Evolutionary conservation across 805 yeast genomes (phyloP).

Genomic region (Kodamaea hsintzibuensis): DNA sequence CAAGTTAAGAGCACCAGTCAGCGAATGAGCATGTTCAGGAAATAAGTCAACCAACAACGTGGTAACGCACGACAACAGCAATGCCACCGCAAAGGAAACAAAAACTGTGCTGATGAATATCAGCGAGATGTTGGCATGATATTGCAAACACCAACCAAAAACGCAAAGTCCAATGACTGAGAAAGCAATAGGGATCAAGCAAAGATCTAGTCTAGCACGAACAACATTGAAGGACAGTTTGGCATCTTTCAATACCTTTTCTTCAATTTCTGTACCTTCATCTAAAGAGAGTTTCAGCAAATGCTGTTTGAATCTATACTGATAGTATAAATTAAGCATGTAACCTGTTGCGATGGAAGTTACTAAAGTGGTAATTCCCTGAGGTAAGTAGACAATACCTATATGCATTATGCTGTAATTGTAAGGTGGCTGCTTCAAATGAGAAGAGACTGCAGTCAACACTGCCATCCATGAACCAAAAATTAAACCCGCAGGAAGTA

Average conservation of each 20-base stretch:
- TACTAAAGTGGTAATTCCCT: conserved; percentile 63
- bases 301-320: conserved; percentile 15
- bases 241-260: background rate
- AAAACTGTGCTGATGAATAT: conserved; percentile 60
- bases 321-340: conserved; percentile 54
- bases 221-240: conserved; percentile 1
- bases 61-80: conserved; percentile 55
- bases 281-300: background rate
- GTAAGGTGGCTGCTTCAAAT: conserved; percentile 49
- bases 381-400: conserved; percentile 73
- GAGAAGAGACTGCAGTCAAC: conserved; percentile 63
- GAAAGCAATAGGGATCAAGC: conserved; percentile 11
- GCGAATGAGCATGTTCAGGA: conserved; percentile 69
- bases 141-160: conserved; percentile 74
- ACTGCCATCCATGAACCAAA: conserved; percentile 71
- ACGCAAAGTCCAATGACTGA: conserved; percentile 29
- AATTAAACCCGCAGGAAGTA: conserved; percentile 61
- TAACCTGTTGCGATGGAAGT: conserved; percentile 64
- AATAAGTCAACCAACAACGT: conserved; percentile 73
- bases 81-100: conserved; percentile 56
- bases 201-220: conserved; percentile 16
- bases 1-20: conserved; percentile 70
- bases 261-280: conserved; percentile 15
- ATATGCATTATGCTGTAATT: conserved; percentile 54
- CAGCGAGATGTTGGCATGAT: conserved; percentile 47